phyloP scores from a whole-genome alignment of 2,329 filamentous ascomycete species.

The Aureobasidium zeae region DNA sequence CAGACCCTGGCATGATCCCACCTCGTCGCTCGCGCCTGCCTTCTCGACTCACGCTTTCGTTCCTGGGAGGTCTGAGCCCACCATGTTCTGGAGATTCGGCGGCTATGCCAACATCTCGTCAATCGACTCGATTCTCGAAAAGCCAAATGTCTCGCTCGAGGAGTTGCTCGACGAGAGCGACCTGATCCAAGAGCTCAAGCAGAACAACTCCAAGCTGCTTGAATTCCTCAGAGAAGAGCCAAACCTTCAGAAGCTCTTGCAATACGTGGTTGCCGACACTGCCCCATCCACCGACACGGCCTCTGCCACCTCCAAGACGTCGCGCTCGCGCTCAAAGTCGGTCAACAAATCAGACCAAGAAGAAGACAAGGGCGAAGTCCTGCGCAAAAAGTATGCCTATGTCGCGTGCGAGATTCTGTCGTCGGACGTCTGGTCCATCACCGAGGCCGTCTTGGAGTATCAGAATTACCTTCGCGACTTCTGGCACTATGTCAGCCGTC shows the following conservation, averaged over 20 bases:
- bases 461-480: slow-evolving; percentile 69
- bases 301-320: slow-evolving; percentile 33
- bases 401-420: slow-evolving; percentile 88
- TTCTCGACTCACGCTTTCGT: too few relatives aligned
- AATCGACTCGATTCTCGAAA: slow-evolving; percentile 94
- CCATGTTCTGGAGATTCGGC: slow-evolving; percentile 99
- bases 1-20: slow-evolving; percentile 16
- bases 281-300: slow-evolving; percentile 34
- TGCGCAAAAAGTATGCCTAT: slow-evolving; percentile 86
- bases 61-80: too few relatives aligned
- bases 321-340: slow-evolving; percentile 36
- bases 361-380: slow-evolving; percentile 74
- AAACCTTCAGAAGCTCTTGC: slow-evolving; percentile 73
- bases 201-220: slow-evolving; percentile 95
- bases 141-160: slow-evolving; percentile 86
- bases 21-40: not conserved
- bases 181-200: slow-evolving; percentile 93
- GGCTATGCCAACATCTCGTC: slow-evolving; percentile 96
- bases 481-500: slow-evolving; percentile 78
- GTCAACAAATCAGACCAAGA: slow-evolving; percentile 35
- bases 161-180: slow-evolving; percentile 94
- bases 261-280: slow-evolving; percentile 81
- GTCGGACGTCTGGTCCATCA: slow-evolving; percentile 94
- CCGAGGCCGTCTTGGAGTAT: slow-evolving; percentile 84
- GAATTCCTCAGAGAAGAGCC: slow-evolving; percentile 86